These are phyloP conservation scores for Rhinocladiella mackenziei DNA, from an alignment of 2,329 filamentous ascomycete species.

Conservation along the genomic window DNA sequence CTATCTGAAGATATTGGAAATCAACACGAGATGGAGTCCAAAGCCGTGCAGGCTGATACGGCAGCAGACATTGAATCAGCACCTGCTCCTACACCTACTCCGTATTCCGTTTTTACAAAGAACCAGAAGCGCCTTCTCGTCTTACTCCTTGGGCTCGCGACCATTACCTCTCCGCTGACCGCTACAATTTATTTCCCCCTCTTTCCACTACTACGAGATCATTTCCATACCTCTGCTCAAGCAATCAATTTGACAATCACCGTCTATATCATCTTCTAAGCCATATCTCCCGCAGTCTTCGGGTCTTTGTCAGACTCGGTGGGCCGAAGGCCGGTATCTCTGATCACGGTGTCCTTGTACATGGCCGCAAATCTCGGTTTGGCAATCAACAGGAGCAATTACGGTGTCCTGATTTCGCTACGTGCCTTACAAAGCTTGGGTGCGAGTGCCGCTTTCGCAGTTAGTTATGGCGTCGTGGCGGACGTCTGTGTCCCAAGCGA, in stretches of 20 bases:
- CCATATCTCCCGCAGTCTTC: slow-evolving; percentile 50
- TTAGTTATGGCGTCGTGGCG: slow-evolving; percentile 40
- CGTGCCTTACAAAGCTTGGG: slow-evolving; percentile 44
- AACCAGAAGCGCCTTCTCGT: slow-evolving; percentile 10
- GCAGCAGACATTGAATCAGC: no score
- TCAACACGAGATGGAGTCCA: no score
- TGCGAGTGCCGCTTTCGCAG: slow-evolving; percentile 39
- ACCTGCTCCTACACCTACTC: neutral
- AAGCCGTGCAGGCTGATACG: no score
- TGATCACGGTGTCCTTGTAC: slow-evolving; percentile 45
- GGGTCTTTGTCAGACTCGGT: slow-evolving; percentile 49
- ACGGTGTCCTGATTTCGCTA: slow-evolving; percentile 36
- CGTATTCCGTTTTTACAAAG: slow-evolving; percentile 10
- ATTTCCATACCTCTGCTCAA: slow-evolving; percentile 30
- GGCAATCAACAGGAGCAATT: slow-evolving; percentile 36
- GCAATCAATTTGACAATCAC: slow-evolving; percentile 32
- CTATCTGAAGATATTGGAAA: no score
- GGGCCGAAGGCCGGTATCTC: slow-evolving; percentile 48
- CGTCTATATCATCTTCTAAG: slow-evolving; percentile 47
- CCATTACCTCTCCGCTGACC: slow-evolving; percentile 47
- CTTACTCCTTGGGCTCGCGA: slow-evolving; percentile 14
- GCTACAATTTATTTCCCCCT: slow-evolving; percentile 48
- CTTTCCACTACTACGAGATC: slow-evolving; percentile 38
- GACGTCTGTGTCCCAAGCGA: slow-evolving; percentile 42
- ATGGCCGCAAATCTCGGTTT: slow-evolving; percentile 41